Evolutionary conservation across 768 basidiomycete genomes (phyloP), one percentile per base, ranked within the genome.

Genomic region (Serendipita vermifera): DNA sequence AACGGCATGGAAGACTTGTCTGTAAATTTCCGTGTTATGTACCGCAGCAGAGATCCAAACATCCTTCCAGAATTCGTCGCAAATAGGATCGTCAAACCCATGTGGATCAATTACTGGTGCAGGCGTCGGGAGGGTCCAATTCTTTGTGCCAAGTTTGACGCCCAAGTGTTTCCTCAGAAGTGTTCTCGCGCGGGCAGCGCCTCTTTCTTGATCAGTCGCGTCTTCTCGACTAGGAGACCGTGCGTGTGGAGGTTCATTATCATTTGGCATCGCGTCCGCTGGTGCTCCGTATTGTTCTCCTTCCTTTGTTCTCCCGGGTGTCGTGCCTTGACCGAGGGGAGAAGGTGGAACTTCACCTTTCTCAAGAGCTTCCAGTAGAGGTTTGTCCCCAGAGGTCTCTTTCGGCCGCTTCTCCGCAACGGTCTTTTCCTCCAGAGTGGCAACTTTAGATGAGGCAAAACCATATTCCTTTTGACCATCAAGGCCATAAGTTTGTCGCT

Each of bases 11-110:
- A 99, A 99, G 3, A 97, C 91, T 65, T 87, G 93, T 56, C 92
- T 83, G 70, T 80, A 97, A 60, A 97, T 90, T 66, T 94, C 88
- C 59, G 94, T 99, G 67, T 98, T 99, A 62, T 92, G 84, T 20
- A 79, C 79, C 0, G 94, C 92, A 48, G 80, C 82, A 13, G 87
- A 81, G 2, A 84, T 74, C 94, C 96, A 99, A 33, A 86, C 77
- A 59, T 85, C 76, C 64, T 85, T 85, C 90, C 89, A 97, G 66
- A 98, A 98, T 40, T 68, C 70, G 58, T 93, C 89, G 61, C 73
- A 77, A 35, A 98, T 74, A 11, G 94, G 94, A 67, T 99, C 94
- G 58, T 86, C 83, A 60, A 99, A 92, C 31, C 77, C 81, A 57
- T 86, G 69, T 1, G 84, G 78, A 60, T 86, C 81, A 36, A 94